phyloP scores from a whole-genome alignment of 257 asterid genomes.

The Apocynum venetum region DNA sequence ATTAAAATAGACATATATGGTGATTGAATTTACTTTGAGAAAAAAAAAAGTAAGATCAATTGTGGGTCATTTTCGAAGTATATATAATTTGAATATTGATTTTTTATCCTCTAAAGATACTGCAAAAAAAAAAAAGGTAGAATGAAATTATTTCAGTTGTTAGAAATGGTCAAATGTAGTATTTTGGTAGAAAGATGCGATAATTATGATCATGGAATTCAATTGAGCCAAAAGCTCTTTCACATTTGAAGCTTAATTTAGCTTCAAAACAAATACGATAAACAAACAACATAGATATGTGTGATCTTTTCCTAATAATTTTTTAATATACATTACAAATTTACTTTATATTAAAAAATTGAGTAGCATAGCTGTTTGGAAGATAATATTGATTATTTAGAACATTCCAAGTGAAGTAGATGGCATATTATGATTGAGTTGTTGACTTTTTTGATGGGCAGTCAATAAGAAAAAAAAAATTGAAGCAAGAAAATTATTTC shows the following conservation, averaged over 20 bases:
- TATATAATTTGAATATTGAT: no score
- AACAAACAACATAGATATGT: background rate
- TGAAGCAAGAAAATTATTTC: no score
- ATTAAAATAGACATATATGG: no score
- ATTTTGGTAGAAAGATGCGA: background rate
- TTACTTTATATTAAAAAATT: background rate
- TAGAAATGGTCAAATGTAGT: slow-evolving; percentile 20
- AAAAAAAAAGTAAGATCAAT: no score
- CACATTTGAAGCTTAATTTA: slow-evolving; percentile 3
- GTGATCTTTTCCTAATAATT: background rate
- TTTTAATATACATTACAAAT: background rate
- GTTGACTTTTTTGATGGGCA: slow-evolving; percentile 40
- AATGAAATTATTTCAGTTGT: slow-evolving; percentile 3
- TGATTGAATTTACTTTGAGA: no score
- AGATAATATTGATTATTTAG: slow-evolving; percentile 35
- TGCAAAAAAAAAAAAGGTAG: background rate
- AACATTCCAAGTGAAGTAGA: slow-evolving; percentile 67
- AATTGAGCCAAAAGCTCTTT: slow-evolving; percentile 9
- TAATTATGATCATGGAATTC: background rate
- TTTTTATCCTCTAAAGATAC: background rate
- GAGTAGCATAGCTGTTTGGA: background rate
- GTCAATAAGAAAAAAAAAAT: background rate
- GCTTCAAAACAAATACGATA: background rate
- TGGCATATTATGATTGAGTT: slow-evolving; percentile 45
- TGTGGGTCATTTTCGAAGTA: no score